Conservation (phyloP, 2,329 filamentous ascomycete genomes). For the Colletotrichum echinochloae region DNA sequence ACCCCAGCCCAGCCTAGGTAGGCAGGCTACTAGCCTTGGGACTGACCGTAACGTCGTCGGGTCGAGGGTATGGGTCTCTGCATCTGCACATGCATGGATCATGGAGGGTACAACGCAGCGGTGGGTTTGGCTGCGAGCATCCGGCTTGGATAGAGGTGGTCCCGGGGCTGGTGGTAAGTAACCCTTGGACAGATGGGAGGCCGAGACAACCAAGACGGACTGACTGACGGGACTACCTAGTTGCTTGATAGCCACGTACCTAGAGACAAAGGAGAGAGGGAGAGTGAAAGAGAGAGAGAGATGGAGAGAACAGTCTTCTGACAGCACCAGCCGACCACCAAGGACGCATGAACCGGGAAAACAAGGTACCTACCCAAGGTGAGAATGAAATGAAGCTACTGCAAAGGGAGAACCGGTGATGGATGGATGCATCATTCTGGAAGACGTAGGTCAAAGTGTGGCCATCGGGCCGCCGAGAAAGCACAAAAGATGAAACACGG, state of each 20-base stretch:
- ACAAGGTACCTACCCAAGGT: too few species aligned
- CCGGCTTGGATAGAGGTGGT: slow-evolving; percentile 24
- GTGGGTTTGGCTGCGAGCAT: slow-evolving; percentile 26
- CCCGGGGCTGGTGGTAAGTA: slow-evolving; percentile 11
- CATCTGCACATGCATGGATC: slow-evolving; percentile 1
- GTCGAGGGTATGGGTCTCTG: slow-evolving; percentile 15
- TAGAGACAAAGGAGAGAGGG: neutral
- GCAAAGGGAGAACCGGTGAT: slow-evolving; percentile 11
- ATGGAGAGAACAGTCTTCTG: neutral
- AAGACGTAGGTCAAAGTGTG: slow-evolving; percentile 11
- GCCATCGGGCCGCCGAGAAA: slow-evolving; percentile 29
- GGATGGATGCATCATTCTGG: slow-evolving; percentile 17
- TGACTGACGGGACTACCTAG: neutral
- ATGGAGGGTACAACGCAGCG: slow-evolving; percentile 35
- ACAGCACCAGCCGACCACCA: neutral
- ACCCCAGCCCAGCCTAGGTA: neutral
- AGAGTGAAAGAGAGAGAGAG: neutral
- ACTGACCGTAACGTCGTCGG: slow-evolving; percentile 26
- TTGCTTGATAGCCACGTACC: neutral
- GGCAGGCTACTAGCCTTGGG: slow-evolving; percentile 23
- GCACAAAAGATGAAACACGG: slow-evolving; percentile 33
- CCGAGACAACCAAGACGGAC: slow-evolving; percentile 12
- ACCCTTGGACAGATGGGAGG: slow-evolving; percentile 32
- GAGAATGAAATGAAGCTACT: slow-evolving; percentile 19
- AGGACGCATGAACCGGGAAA: neutral